These are phyloP conservation scores for Starmera pachycereana DNA, from an alignment of 805 yeast genomes.

Conservation along the genomic window DNA sequence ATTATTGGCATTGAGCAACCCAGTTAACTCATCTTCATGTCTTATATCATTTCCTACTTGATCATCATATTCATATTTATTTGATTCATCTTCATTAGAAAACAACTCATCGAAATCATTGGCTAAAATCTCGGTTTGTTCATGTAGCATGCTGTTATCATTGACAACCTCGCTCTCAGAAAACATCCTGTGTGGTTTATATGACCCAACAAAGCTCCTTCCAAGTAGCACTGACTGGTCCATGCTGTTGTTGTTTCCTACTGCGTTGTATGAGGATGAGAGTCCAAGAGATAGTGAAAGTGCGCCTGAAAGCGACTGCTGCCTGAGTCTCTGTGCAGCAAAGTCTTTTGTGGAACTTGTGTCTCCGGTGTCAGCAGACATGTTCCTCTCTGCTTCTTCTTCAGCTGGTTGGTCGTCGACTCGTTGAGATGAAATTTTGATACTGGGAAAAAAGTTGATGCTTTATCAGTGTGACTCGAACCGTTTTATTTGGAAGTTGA, in stretches of 20 bases:
- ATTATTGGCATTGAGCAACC: too few species aligned
- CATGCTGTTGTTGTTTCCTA: conserved; percentile 2
- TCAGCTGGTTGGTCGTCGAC: too few species aligned
- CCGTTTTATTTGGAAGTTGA: too few species aligned
- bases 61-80: neutral
- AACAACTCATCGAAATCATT: neutral
- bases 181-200: neutral
- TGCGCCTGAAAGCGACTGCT: conserved; percentile 16
- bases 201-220: conserved; percentile 19
- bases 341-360: too few species aligned
- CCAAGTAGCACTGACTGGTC: conserved; percentile 11
- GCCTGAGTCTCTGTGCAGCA: conserved; percentile 1
- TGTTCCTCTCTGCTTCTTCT: too few species aligned
- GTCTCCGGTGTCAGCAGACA: too few species aligned
- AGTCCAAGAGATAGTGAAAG: conserved; percentile 18
- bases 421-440: too few species aligned
- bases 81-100: neutral
- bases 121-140: neutral
- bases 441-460: too few species aligned
- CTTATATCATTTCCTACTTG: too few species aligned
- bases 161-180: neutral
- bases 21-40: too few species aligned
- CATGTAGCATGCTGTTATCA: neutral
- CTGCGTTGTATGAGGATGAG: conserved; percentile 11
- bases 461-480: too few species aligned